phyloP scores from a whole-genome alignment of 345 rosid species.

The Gossypium herbaceum region DNA sequence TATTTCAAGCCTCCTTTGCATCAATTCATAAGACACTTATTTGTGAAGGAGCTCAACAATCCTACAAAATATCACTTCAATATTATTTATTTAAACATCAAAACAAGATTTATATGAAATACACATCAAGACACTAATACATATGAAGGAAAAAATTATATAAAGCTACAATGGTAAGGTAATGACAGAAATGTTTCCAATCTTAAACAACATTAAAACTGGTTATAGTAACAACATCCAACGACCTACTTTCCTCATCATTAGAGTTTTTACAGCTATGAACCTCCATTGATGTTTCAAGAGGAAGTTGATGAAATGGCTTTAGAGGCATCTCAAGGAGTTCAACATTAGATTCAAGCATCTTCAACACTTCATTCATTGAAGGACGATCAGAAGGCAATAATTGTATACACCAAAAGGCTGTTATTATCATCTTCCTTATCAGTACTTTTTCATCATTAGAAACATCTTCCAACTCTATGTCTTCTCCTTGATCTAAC shows the following conservation, averaged over 20 bases:
- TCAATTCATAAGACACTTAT: no score
- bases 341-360: not conserved
- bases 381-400: constrained; percentile 5
- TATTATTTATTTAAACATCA: no score
- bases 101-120: no score
- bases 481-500: not conserved
- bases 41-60: no score
- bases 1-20: no score
- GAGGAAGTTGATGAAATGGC: not conserved
- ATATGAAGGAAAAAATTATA: no score
- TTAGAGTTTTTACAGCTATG: not conserved
- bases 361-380: not conserved
- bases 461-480: not conserved
- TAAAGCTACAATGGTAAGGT: no score
- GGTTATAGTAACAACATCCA: not conserved
- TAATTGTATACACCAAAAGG: constrained; percentile 18
- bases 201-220: not conserved
- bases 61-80: no score
- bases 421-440: not conserved
- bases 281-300: not conserved
- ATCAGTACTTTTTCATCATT: not conserved
- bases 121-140: no score
- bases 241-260: not conserved
- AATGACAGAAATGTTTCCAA: not conserved
- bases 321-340: not conserved